Conservation (phyloP, 371 early-diverging fungal species). For the Thermomucor indicae-seudaticae region DNA sequence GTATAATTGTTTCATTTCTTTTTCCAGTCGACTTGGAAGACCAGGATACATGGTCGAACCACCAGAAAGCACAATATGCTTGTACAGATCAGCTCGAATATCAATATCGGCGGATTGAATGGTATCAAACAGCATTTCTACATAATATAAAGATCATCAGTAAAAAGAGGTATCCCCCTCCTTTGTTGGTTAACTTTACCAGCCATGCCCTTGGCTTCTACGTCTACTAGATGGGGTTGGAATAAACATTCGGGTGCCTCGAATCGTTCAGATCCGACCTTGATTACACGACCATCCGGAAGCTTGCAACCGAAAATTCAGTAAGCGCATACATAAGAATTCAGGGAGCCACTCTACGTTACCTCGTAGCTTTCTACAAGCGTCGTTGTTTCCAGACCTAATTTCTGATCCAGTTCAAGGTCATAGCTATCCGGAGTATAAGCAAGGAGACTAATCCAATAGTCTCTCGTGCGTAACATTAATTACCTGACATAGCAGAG, state of each 20-base stretch:
- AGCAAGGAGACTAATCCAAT: no score
- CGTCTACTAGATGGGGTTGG: slow-evolving; percentile 95
- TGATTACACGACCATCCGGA: slow-evolving; percentile 97
- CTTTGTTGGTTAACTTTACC: slow-evolving; percentile 40
- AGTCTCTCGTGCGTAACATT: no score
- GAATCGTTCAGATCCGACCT: slow-evolving; percentile 96
- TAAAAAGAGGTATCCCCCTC: neutral
- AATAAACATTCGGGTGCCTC: slow-evolving; percentile 98
- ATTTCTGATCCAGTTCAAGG: slow-evolving; percentile 87
- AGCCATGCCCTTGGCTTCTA: slow-evolving; percentile 91
- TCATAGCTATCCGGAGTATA: slow-evolving; percentile 91
- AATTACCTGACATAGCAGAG: slow-evolving; percentile 92
- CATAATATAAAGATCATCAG: neutral
- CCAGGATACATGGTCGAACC: slow-evolving; percentile 99
- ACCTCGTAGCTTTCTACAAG: slow-evolving; percentile 93
- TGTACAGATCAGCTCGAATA: slow-evolving; percentile 91
- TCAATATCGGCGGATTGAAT: slow-evolving; percentile 93
- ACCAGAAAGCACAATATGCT: slow-evolving; percentile 95
- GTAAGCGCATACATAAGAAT: no score
- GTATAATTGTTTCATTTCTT: slow-evolving; percentile 96
- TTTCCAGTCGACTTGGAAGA: slow-evolving; percentile 91
- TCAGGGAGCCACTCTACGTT: no score
- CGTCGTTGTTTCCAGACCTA: slow-evolving; percentile 95
- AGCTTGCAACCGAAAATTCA: slow-evolving; percentile 58
- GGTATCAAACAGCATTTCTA: slow-evolving; percentile 88